Percentiles rank a stretch among this genome's conserved stretches.
phyloP scores from a whole-genome alignment of 2,329 filamentous ascomycete genomes.

The Cryphonectria nitschkei region DNA sequence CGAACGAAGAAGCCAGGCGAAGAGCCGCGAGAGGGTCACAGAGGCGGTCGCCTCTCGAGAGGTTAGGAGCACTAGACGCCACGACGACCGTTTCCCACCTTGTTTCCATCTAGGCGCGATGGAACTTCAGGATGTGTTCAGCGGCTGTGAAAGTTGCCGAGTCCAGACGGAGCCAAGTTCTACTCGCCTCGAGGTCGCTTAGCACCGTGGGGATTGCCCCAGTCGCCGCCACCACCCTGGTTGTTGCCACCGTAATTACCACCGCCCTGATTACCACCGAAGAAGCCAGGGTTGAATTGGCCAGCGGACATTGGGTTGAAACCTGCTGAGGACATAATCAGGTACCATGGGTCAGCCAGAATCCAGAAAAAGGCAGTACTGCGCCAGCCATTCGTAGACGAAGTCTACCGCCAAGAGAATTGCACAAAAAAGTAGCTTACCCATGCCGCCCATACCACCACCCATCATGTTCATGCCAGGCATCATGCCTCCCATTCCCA shows the following conservation, averaged over 20 bases:
- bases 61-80: not conserved
- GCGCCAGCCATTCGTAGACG: not conserved
- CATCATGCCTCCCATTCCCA: slow-evolving; percentile 44
- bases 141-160: not conserved
- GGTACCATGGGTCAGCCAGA: slow-evolving; percentile 31
- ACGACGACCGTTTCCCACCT: not conserved
- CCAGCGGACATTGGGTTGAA: slow-evolving; percentile 68
- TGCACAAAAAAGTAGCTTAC: slow-evolving; percentile 44
- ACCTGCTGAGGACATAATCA: slow-evolving; percentile 42
- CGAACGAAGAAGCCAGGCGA: not conserved
- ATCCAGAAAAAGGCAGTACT: not conserved
- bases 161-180: not conserved
- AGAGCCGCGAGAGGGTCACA: not conserved
- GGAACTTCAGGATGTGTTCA: not conserved
- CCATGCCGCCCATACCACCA: slow-evolving; percentile 55
- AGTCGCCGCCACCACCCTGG: slow-evolving; percentile 57
- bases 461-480: slow-evolving; percentile 50
- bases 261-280: slow-evolving; percentile 55
- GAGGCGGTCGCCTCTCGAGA: not conserved
- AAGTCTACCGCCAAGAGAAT: not conserved
- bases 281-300: slow-evolving; percentile 76
- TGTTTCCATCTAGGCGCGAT: not conserved
- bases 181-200: slow-evolving; percentile 78
- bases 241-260: slow-evolving; percentile 69
- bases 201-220: slow-evolving; percentile 80